Base-by-base conservation (phyloP, 164 flowering plant genomes). In the Santalum album region DNA sequence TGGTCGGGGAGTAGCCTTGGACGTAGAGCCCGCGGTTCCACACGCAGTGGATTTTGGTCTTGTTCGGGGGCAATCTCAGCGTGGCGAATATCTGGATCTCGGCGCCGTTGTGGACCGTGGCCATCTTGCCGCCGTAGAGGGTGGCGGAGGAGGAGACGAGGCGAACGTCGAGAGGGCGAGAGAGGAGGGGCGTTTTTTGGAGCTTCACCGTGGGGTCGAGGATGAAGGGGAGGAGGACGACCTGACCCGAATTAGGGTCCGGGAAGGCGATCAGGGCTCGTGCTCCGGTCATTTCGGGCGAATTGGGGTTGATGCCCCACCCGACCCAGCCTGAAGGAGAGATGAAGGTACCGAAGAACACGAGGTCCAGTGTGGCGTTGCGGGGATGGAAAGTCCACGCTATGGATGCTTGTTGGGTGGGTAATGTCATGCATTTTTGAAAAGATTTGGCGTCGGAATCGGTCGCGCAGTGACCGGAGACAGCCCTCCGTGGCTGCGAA, bases 301-400 rank as follows among this genome's bases (percentile, higher is more conserved):
- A 71, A 1, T 35, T 64, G 0, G 96, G 98, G 65, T 92, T 92
- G 63, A 92, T 81, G 10, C 98, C 98, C 72, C 74, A 84, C 1
- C 79, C 98, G 1, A 92, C 95, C 98, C 98, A 92, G 2, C 98
- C 98, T 20, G 96, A 78, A 0, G 98, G 98, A 0, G 98, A 92
- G 46, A 88, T 88, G 77, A 92, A 88, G 25, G 65, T 66, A 25
- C 96, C 95, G 15, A 79, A 80, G 73, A 92, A 92, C 52, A 64
- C 92, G 0, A 92, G 51, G 43, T 88, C 91, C 14, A 88, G 75
- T 19, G 98, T 88, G 43, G 82, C 68, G 24, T 84, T 92, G 56
- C 67, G 81, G 25, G 80, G 70, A 60, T 78, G 74, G 64, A 67
- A 84, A 17, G 96, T 84, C 96, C 96, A 92, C 3, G 98, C 96